Conservation (phyloP, 805 yeast species). For the Kuraishia molischiana region DNA sequence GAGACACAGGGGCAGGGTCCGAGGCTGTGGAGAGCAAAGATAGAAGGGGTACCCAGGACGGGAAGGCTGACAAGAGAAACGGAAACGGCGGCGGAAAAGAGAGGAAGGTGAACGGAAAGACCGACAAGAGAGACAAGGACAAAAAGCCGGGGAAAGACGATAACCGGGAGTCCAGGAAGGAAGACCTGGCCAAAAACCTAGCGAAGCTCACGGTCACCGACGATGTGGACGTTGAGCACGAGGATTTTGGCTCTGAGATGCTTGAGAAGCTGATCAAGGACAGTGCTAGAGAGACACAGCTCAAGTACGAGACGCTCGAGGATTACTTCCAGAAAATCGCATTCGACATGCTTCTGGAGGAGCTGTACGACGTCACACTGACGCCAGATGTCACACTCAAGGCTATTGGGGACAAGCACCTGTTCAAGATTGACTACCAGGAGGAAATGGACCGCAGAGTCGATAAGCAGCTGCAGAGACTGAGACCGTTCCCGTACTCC, state of each 20-base stretch:
- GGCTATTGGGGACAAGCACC: constrained; percentile 33
- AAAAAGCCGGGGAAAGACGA: not conserved
- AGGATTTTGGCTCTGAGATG: not conserved
- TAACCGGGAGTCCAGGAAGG: not conserved
- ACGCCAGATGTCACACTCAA: constrained; percentile 38
- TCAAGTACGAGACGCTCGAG: constrained; percentile 33
- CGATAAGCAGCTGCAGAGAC: constrained; percentile 39
- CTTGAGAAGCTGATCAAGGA: not conserved
- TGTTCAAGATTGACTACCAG: constrained; percentile 30
- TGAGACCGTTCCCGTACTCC: constrained; percentile 51
- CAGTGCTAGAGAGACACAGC: constrained; percentile 6
- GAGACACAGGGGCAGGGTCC: not conserved
- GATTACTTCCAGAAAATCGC: constrained; percentile 51
- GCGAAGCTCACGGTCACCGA: not conserved
- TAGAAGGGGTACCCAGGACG: not conserved
- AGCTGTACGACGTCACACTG: constrained; percentile 36
- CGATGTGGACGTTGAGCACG: not conserved
- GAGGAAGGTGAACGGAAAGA: not conserved
- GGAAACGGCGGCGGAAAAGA: not conserved
- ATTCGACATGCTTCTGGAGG: constrained; percentile 54
- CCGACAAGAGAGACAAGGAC: not conserved
- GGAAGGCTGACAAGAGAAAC: not conserved
- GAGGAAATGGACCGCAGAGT: constrained; percentile 40
- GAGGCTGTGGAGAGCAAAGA: not conserved
- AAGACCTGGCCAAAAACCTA: not conserved